Evolutionary conservation across 805 yeast species (phyloP), one percentile per base, ranked within the genome.

Genomic region (Brettanomyces naardenensis): DNA sequence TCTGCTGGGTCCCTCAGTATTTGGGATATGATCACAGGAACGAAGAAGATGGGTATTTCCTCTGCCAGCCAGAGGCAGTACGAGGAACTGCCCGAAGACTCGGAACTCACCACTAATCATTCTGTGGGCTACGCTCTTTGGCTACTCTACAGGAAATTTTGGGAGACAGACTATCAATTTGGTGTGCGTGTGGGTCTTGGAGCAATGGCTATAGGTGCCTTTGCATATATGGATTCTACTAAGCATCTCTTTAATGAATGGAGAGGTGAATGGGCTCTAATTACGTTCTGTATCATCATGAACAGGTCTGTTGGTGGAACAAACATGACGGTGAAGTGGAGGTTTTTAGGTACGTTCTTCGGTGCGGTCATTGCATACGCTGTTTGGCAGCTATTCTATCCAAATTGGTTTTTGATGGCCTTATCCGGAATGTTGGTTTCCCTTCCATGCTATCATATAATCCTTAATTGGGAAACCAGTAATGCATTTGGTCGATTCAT

Each of bases 261-360:
- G 87, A 61, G 89, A 45, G 80, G 82, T 13, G 95, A 85, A 54
- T 85, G 95, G 95, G 78, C 87, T 0, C 59, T 85, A 28, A 83
- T 82, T n/a, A 78, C 88, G 0, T 85, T 76, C 47, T 78, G 85
- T 48, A 80, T 85, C 39, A 82, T 85, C 64, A 84, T 85, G 90
- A 82, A 80, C 48, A 83, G 83, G 49, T 80, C 89, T 1, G 62
- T 84, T 4, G 95, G 95, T 7, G 94, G 94, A 0, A 86, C 95
- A 0, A 72, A 84, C 9, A 75, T 79, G 77, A 80, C 92, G 0
- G 78, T 77, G 4, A 77, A 78, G 46, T 78, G 83, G 82, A 63
- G 84, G 48, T 66, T 85, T 39, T 43, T 79, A 19, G 95, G 95
- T 0, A 86, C 95, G 0, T 73, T 77, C 41, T 36, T 81, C 5